A percentile compares a stretch with the other conserved stretches of the same genome.
Conservation (phyloP, 192 early-diverging fungal genomes). For the Backusella psychrophila region DNA sequence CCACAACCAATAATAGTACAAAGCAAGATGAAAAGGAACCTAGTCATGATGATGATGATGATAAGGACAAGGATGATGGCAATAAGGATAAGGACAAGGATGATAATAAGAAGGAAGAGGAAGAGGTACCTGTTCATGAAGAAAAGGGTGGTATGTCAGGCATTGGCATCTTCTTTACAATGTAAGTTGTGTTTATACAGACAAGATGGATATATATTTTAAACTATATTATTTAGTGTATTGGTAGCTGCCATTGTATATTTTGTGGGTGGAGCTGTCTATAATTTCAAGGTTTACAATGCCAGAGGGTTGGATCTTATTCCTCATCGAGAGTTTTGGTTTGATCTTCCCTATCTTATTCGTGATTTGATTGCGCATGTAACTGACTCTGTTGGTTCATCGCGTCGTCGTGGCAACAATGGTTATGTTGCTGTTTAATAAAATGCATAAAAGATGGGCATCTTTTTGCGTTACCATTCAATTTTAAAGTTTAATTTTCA, state of each 20-base stretch:
- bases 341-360: conserved; percentile 12
- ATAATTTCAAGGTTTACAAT: conserved; percentile 35
- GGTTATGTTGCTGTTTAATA: conserved; percentile 34
- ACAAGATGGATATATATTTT: background rate
- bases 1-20: background rate
- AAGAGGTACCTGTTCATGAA: background rate
- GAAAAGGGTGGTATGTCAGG: conserved; percentile 16
- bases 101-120: background rate
- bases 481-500: too few relatives aligned
- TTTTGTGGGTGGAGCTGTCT: conserved; percentile 37
- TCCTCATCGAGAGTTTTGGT: conserved; percentile 24
- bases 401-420: conserved; percentile 27
- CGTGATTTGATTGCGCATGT: conserved; percentile 24
- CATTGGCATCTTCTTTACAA: conserved; percentile 19
- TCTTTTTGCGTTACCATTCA: too few relatives aligned
- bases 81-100: background rate
- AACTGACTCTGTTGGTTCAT: conserved; percentile 19
- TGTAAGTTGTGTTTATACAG: background rate
- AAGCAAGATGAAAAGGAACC: conserved; percentile 9
- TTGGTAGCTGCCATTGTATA: conserved; percentile 11
- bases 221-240: background rate
- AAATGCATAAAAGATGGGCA: too few relatives aligned
- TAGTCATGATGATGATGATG: background rate
- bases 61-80: background rate
- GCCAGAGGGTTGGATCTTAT: conserved; percentile 35